Conservation (phyloP, 352 stramenopile genomes). For the Pilasporangium apinafurcum region DNA sequence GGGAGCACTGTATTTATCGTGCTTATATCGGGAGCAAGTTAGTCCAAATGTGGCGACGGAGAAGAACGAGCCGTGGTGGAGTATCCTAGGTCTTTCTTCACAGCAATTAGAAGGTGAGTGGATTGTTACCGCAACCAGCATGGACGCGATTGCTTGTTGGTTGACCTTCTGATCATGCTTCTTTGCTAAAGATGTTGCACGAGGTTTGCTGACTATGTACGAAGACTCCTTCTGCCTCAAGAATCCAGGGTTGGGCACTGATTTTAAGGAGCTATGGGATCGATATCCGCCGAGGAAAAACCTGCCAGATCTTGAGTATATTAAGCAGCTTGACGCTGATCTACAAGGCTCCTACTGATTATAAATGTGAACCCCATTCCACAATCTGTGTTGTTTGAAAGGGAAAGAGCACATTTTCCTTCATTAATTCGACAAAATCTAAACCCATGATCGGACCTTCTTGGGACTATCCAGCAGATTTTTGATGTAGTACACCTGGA, state of each 20-base stretch:
- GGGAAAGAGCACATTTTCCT: too few species aligned
- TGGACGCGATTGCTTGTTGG: neutral
- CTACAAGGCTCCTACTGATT: slow-evolving; percentile 17
- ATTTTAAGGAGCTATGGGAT: slow-evolving; percentile 46
- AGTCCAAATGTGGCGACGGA: slow-evolving; percentile 53
- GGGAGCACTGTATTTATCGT: slow-evolving; percentile 65
- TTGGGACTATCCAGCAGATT: slow-evolving; percentile 49
- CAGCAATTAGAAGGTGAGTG: slow-evolving; percentile 43
- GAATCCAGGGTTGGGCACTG: slow-evolving; percentile 23
- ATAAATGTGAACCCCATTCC: neutral
- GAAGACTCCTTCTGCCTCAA: slow-evolving; percentile 31
- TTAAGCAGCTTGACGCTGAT: slow-evolving; percentile 47
- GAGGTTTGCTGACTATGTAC: slow-evolving; percentile 60
- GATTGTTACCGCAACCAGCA: neutral
- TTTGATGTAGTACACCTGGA: slow-evolving; percentile 80
- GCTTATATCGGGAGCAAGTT: slow-evolving; percentile 51
- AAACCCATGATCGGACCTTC: slow-evolving; percentile 41
- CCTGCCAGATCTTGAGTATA: slow-evolving; percentile 47
- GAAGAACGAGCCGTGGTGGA: slow-evolving; percentile 68
- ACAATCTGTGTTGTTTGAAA: too few species aligned
- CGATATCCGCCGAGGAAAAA: slow-evolving; percentile 49
- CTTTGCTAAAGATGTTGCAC: slow-evolving; percentile 28
- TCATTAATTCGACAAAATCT: neutral
- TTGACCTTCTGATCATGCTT: neutral
- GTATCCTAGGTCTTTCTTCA: slow-evolving; percentile 31